Evolutionary conservation across 352 stramenopile species (phyloP).

Genomic region (Phytopythium oedochilum): DNA sequence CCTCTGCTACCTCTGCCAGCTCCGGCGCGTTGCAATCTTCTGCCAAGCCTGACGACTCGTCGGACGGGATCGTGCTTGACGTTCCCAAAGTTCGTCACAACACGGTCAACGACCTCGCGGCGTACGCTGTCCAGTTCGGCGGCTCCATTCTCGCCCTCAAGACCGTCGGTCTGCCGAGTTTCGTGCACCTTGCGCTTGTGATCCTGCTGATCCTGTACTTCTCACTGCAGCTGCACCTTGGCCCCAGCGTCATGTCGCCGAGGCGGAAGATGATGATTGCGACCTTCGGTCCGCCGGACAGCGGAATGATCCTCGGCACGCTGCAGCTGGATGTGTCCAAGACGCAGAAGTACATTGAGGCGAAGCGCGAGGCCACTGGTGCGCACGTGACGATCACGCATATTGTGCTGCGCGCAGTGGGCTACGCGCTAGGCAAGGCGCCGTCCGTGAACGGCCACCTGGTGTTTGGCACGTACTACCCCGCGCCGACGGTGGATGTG

Average conservation of each 20-base stretch:
- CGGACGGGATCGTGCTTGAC: conserved; percentile 12
- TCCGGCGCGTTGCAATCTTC: not conserved
- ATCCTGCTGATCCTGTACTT: conserved; percentile 48
- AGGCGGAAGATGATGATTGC: conserved; percentile 71
- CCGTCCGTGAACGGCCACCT: conserved; percentile 71
- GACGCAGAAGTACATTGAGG: conserved; percentile 52
- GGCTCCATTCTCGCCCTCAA: conserved; percentile 44
- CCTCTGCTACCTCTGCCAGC: not conserved
- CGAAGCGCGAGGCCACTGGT: conserved; percentile 35
- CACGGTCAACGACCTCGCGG: conserved; percentile 30
- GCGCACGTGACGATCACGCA: conserved; percentile 68
- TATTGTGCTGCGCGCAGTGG: conserved; percentile 55
- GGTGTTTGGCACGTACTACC: conserved; percentile 68
- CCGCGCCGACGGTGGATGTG: conserved; percentile 51
- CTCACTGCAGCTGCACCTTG: conserved; percentile 46
- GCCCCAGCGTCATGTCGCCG: conserved; percentile 47
- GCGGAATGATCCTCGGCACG: conserved; percentile 63
- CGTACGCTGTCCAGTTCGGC: conserved; percentile 49
- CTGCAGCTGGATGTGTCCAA: conserved; percentile 66
- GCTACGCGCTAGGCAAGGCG: conserved; percentile 36
- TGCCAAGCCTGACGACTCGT: not conserved
- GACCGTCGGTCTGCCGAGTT: conserved; percentile 30
- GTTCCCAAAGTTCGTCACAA: conserved; percentile 20
- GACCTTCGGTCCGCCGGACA: conserved; percentile 48
- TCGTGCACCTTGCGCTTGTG: conserved; percentile 40